Evolutionary conservation across 129 eudicot species (phyloP).

Genomic region (Artemisia tridentata): DNA sequence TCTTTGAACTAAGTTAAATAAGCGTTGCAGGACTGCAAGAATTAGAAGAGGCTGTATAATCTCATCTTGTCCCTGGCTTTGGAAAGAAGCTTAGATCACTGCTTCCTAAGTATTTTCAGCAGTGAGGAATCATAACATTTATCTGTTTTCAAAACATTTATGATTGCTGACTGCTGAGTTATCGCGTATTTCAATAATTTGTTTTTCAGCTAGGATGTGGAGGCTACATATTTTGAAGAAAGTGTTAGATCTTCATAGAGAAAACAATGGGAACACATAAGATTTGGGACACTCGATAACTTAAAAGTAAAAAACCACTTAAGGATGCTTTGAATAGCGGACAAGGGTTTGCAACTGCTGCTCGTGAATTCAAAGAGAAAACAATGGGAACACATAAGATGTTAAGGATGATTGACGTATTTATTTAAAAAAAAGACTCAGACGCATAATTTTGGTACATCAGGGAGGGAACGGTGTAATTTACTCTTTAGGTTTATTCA

Average conservation of each 20-base stretch:
- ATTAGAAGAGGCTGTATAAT: not conserved
- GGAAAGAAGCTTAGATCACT: not conserved
- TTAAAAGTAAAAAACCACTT: conserved; percentile 66
- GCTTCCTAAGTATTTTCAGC: not conserved
- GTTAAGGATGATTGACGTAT: too few species aligned
- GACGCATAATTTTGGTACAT: too few species aligned
- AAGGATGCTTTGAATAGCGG: conserved; percentile 67
- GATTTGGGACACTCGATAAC: conserved; percentile 67
- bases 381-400: too few species aligned
- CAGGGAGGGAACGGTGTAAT: too few species aligned
- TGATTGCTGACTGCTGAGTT: not conserved
- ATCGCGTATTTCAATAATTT: not conserved
- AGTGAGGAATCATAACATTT: not conserved
- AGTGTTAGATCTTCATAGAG: not conserved
- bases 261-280: conserved; percentile 60
- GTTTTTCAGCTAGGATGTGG: conserved; percentile 6
- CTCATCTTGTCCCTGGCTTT: not conserved
- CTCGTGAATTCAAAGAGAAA: conserved; percentile 7
- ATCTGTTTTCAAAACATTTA: not conserved
- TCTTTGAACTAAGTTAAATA: too few species aligned
- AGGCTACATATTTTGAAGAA: not conserved
- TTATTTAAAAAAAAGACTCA: too few species aligned
- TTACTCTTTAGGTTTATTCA: too few species aligned
- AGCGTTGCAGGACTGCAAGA: too few species aligned
- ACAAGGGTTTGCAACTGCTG: conserved; percentile 77